phyloP scores from a whole-genome alignment of 176 grass and related monocot genomes.

The Avena eriantha region DNA sequence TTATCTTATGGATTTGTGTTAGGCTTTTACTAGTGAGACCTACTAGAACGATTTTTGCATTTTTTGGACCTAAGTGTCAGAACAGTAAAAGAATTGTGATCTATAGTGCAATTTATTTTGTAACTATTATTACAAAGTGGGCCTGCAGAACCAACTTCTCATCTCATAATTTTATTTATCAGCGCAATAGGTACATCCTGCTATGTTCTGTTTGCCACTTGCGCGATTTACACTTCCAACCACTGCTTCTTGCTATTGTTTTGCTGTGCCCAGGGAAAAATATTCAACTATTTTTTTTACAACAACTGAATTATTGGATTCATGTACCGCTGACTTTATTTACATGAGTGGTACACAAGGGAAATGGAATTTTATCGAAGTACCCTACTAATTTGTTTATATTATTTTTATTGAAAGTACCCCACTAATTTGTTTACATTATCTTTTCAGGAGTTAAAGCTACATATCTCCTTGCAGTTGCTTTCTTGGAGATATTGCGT shows the following conservation, averaged over 20 bases:
- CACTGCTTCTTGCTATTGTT: constrained; percentile 9
- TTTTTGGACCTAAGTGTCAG: background rate
- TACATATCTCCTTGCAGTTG: constrained; percentile 95
- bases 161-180: background rate
- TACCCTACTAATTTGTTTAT: constrained; percentile 41
- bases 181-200: constrained; percentile 10
- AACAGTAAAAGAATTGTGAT: background rate
- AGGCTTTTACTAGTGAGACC: constrained; percentile 9
- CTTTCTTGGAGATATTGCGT: constrained; percentile 96
- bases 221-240: constrained; percentile 23
- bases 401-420: constrained; percentile 36
- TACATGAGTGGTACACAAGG: constrained; percentile 1
- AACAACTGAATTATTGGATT: constrained; percentile 38
- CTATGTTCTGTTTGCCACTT: constrained; percentile 23
- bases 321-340: background rate
- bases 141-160: background rate
- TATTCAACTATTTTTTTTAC: background rate
- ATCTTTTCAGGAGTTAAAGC: constrained; percentile 88
- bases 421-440: constrained; percentile 42
- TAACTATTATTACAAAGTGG: constrained; percentile 4
- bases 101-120: background rate
- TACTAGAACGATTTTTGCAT: constrained; percentile 13
- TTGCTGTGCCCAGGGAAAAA: constrained; percentile 11
- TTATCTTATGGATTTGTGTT: background rate
- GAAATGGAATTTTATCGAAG: constrained; percentile 27